Evolutionary conservation across 768 basidiomycete species (phyloP), one percentile per base, ranked within the genome.

Genomic region (Agaricus subrufescens): DNA sequence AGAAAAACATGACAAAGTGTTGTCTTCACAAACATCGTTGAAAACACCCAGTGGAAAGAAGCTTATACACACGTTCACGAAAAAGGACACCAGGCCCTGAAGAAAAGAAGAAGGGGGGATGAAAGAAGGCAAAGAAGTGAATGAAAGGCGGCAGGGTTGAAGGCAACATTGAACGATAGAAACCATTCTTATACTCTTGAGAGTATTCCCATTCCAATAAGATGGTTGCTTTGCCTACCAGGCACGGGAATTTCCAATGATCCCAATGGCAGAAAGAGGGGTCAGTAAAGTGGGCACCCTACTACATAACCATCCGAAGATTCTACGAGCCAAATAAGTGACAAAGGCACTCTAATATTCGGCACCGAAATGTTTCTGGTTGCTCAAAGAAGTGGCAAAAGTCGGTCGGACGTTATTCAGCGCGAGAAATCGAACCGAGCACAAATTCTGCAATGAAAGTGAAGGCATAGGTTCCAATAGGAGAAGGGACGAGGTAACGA

Each of bases 21-120:
- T 49, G 65, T 56, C 53, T 66, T 71, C 44, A 67, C 49, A 46
- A 71, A 60, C 73, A 74, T 60, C 66, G 46, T 42, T 37, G 37
- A 54, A 55, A 44, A 27, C 30, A 29, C 38, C 14, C 45, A 39
- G 55, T 50, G 50, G 27, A 57, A 58, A 45, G 49, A 53, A 45
- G 53, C 45, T 6, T 44, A 54, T 26, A 40, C 25, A 44, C 34
- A 34, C 15, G 47, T 45, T 34, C 39, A 47, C 66, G 69, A 68
- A 71, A 62, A 62, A 65, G 61, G 63, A 42, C 40, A 14, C 40
- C 40, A 42, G 40, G 40, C 6, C 40, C 40, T 19, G n/a, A 15
- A 42, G 40, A 42, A 42, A 42, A 15, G 1, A 68, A 71, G 61
- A 62, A 19, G 19, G 67, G 66, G 66, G 60, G 60, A 55, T 62